These are phyloP conservation scores for Aotearoamyces nothofagi DNA, from an alignment of 2,329 filamentous ascomycete species.

Conservation along the genomic window DNA sequence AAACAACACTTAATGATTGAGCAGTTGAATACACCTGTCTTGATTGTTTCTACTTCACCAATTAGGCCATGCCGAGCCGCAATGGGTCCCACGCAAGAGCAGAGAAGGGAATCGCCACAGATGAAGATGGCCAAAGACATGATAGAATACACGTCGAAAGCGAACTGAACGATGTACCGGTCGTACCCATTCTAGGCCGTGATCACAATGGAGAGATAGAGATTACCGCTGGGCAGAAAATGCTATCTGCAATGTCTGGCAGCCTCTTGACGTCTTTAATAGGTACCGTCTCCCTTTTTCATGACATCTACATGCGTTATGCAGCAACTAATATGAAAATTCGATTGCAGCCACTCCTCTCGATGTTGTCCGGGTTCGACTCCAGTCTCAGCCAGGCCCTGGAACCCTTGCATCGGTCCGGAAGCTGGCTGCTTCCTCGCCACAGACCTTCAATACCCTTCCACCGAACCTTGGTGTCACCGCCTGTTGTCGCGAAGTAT, in stretches of 20 bases:
- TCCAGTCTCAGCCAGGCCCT: conserved; percentile 63
- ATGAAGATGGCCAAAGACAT: conserved; percentile 9
- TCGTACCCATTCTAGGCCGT: background rate
- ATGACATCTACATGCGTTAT: too few species aligned
- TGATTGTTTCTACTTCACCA: too few species aligned
- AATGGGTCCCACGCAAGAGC: too few species aligned
- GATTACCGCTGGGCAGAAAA: conserved; percentile 76
- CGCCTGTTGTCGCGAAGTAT: conserved; percentile 90
- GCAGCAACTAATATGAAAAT: too few species aligned
- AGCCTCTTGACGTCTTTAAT: conserved; percentile 81
- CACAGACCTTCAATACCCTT: conserved; percentile 44
- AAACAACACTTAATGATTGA: too few species aligned
- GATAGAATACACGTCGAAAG: conserved; percentile 11
- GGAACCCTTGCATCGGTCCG: conserved; percentile 34
- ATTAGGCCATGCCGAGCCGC: too few species aligned
- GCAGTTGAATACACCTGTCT: too few species aligned
- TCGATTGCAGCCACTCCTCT: conserved; percentile 64
- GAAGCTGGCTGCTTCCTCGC: conserved; percentile 38
- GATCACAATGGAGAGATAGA: conserved; percentile 33
- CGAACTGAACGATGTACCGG: conserved; percentile 3
- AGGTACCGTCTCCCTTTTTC: conserved; percentile 35
- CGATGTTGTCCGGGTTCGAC: conserved; percentile 87
- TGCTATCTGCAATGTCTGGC: conserved; percentile 84
- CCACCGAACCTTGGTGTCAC: conserved; percentile 81
- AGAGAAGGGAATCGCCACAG: conserved; percentile 1